Evolutionary conservation across 441 rosid species (phyloP).

Genomic region (Populus hybrid): DNA sequence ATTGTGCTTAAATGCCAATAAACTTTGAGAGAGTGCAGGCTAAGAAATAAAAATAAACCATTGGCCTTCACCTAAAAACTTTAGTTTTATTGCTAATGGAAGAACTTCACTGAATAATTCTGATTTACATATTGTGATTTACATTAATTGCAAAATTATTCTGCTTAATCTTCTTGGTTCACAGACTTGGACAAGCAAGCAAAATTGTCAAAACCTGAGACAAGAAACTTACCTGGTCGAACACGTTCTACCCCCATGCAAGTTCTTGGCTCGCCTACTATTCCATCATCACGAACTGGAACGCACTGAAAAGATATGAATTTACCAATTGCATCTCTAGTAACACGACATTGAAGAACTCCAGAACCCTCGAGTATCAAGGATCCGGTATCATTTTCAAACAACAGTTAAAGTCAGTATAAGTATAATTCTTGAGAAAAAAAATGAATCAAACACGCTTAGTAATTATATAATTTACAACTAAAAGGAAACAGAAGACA

Average conservation of each 20-base stretch:
- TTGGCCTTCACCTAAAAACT: no score
- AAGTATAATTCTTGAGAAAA: not conserved
- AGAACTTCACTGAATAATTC: no score
- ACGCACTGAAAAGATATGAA: conserved; percentile 85
- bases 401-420: conserved; percentile 11
- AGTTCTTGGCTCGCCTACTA: conserved; percentile 78
- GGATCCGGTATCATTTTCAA: conserved; percentile 60
- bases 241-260: conserved; percentile 87
- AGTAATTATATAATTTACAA: no score
- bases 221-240: conserved; percentile 72
- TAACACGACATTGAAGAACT: conserved; percentile 71
- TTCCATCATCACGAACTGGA: conserved; percentile 91
- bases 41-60: no score
- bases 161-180: not conserved
- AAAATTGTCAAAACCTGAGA: conserved; percentile 8
- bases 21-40: not conserved
- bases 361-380: conserved; percentile 69
- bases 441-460: not conserved
- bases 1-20: not conserved
- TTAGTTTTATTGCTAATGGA: not conserved
- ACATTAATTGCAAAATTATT: not conserved
- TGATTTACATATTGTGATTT: not conserved
- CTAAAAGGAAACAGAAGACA: no score
- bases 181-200: not conserved
- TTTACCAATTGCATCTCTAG: conserved; percentile 84